Base-by-base conservation (phyloP, 129 eudicot genomes). In the Helichrysum umbraculigerum region DNA sequence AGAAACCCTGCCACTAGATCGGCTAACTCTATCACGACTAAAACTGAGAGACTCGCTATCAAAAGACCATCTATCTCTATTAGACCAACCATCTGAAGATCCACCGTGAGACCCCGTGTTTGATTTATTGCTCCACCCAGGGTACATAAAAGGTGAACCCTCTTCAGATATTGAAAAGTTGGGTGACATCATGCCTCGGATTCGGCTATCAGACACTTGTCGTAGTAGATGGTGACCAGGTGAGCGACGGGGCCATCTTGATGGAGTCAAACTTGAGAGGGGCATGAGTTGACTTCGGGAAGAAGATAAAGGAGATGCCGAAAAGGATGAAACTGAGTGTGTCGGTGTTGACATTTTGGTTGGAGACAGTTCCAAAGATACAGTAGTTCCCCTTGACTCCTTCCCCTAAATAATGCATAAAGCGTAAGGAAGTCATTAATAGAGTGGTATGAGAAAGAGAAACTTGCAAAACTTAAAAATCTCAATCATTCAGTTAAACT, bases 61-160 rank as follows among this genome's bases (percentile, higher is more conserved):
- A 20, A 95, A 89, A 62, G 99, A 95, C 97, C 96, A 89, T 78
- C 94, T 85, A 75, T 91, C 97, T 65, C 89, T 85, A 54, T 78
- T 88, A 60, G 96, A 91, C 92, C 96, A 91, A 64, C 87, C 82
- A 76, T 89, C 96, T 0, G 95, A 95, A 6, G 99, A 91, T 14
- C 92, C 93, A 20, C 90, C 92, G 66, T 83, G 85, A 35, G 96
- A 95, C 35, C 87, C 91, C 51, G 93, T 22, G 58, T 82, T 81
- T 30, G 95, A 89, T 54, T 85, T 90, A 82, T 89, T 83, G 87
- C 79, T 75, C 87, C 87, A 89, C 60, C 85, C 86, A 59, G 87
- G 87, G 34, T 78, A 84, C 56, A 65, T 84, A 47, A 79, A 85
- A 41, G 90, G 83, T 28, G 88, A 84, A 28, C 87, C 84, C 44